Evolutionary conservation across 1,139 yeast species (phyloP).

Genomic region (Geotrichum fermentans): DNA sequence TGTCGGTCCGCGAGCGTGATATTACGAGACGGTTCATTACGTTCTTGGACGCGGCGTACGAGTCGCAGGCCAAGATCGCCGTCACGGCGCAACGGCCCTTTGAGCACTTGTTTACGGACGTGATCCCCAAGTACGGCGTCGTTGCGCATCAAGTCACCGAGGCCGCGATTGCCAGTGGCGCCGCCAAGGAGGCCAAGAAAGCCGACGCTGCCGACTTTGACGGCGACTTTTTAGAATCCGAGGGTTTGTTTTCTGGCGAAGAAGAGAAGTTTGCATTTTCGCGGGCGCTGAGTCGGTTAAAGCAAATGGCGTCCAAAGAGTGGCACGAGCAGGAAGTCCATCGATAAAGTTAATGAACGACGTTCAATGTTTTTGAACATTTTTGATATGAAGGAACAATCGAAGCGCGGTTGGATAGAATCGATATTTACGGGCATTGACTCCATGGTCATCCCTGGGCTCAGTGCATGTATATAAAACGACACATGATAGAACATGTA

Average conservation of each 20-base stretch:
- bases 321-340: slow-evolving; percentile 45
- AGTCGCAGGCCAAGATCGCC: slow-evolving; percentile 78
- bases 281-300: slow-evolving; percentile 80
- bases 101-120: slow-evolving; percentile 78
- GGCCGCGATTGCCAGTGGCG: neutral
- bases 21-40: slow-evolving; percentile 86
- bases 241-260: slow-evolving; percentile 78
- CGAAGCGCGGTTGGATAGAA: too few species aligned
- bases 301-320: slow-evolving; percentile 90
- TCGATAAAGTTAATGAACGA: neutral
- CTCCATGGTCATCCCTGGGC: too few species aligned
- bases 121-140: slow-evolving; percentile 54
- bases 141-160: neutral
- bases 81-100: slow-evolving; percentile 86
- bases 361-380: neutral
- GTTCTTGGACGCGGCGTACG: slow-evolving; percentile 91
- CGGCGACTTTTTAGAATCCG: slow-evolving; percentile 66
- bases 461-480: too few species aligned
- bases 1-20: slow-evolving; percentile 74
- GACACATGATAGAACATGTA: too few species aligned
- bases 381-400: too few species aligned
- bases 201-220: slow-evolving; percentile 35
- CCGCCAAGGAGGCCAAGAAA: neutral
- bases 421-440: too few species aligned
- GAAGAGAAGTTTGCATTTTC: slow-evolving; percentile 97